Percentiles rank a stretch among this genome's conserved stretches.
Evolutionary conservation across 1,284 basidiomycete genomes (phyloP).

Genomic region (Taiwanofungus camphoratus): DNA sequence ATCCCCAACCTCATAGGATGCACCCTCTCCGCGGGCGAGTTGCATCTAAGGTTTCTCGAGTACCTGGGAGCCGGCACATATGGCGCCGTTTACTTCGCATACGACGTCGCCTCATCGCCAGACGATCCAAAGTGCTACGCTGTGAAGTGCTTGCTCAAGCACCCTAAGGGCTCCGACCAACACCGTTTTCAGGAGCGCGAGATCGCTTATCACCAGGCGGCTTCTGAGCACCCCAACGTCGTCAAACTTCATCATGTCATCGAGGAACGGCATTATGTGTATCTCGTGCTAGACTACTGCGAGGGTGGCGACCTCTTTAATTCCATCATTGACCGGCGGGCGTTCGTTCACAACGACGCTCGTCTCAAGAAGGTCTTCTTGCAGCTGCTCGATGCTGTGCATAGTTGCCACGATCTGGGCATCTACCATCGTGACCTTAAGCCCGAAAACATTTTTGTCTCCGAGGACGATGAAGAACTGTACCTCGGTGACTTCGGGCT

Average conservation of each 20-base stretch:
- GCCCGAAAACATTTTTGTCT: conserved; percentile 68
- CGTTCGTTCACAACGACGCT: conserved; percentile 42
- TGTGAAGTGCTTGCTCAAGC: conserved; percentile 60
- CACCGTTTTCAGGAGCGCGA: conserved; percentile 26
- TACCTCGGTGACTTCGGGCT: conserved; percentile 65
- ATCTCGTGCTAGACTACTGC: conserved; percentile 57
- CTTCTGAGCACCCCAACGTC: conserved; percentile 51
- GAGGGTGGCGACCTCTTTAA: conserved; percentile 60
- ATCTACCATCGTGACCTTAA: conserved; percentile 70
- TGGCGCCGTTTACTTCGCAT: conserved; percentile 60
- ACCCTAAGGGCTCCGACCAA: conserved; percentile 56
- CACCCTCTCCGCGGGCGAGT: conserved; percentile 13
- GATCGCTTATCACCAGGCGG: conserved; percentile 42
- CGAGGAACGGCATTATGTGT: conserved; percentile 50
- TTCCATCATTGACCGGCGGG: conserved; percentile 49
- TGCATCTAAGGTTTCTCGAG: conserved; percentile 38
- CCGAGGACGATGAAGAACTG: conserved; percentile 35
- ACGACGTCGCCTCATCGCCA: conserved; percentile 30
- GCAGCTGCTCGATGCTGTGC: conserved; percentile 58
- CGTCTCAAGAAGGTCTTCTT: conserved; percentile 45
- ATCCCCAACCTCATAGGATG: conserved; percentile 24
- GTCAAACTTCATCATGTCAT: conserved; percentile 54
- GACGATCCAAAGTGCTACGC: conserved; percentile 33
- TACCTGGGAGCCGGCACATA: conserved; percentile 61
- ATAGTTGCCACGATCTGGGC: conserved; percentile 51